Percentiles rank a stretch among this genome's conserved stretches.
These are phyloP conservation scores for Aureoboletus auriporus DNA, from an alignment of 768 basidiomycete genomes.

Conservation along the genomic window DNA sequence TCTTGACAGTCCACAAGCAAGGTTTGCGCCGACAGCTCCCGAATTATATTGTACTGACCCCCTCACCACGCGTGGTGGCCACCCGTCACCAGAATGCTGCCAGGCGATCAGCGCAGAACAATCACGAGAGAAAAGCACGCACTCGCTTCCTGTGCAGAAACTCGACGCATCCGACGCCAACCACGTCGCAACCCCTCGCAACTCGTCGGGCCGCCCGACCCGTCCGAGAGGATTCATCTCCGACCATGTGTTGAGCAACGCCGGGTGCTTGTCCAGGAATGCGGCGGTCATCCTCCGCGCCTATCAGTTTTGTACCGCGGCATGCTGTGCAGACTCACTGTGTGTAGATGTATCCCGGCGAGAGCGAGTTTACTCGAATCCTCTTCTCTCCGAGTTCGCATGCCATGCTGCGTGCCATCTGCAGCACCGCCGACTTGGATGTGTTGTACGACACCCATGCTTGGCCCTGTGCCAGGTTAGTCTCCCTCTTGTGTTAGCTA, in stretches of 20 bases:
- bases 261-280: slow-evolving; percentile 61
- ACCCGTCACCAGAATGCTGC: slow-evolving; percentile 29
- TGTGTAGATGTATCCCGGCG: slow-evolving; percentile 75
- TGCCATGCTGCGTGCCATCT: slow-evolving; percentile 81
- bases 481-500: background rate
- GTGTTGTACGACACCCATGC: slow-evolving; percentile 75
- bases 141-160: slow-evolving; percentile 84
- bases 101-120: background rate
- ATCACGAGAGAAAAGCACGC: slow-evolving; percentile 23
- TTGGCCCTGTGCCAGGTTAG: slow-evolving; percentile 47
- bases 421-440: slow-evolving; percentile 73
- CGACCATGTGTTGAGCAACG: slow-evolving; percentile 65
- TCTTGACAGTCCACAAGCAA: too few relatives aligned
- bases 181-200: slow-evolving; percentile 70
- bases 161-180: slow-evolving; percentile 72
- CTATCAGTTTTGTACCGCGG: too few relatives aligned
- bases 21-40: too few relatives aligned
- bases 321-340: slow-evolving; percentile 36
- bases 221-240: slow-evolving; percentile 64
- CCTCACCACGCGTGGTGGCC: slow-evolving; percentile 30
- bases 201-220: slow-evolving; percentile 67
- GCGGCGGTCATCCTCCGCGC: slow-evolving; percentile 67
- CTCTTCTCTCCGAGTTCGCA: slow-evolving; percentile 65
- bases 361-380: slow-evolving; percentile 73
- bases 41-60: too few relatives aligned